These are phyloP conservation scores for Zygotorulaspora sp. DNA, from an alignment of 805 yeast species.

Conservation along the genomic window DNA sequence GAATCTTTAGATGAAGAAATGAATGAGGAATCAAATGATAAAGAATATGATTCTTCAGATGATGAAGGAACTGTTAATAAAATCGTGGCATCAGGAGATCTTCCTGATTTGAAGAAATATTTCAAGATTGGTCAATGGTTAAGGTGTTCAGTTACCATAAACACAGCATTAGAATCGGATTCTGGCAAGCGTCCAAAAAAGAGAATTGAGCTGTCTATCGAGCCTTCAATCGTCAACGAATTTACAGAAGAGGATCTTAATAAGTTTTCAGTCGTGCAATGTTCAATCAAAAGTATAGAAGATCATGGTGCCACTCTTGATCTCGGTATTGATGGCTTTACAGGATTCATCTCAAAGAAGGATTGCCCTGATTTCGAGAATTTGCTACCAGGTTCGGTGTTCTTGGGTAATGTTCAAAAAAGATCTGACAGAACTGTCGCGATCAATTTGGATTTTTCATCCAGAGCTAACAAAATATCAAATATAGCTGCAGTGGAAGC, in stretches of 20 bases:
- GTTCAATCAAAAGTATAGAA: slow-evolving; percentile 71
- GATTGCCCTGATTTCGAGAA: slow-evolving; percentile 45
- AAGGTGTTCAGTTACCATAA: slow-evolving; percentile 68
- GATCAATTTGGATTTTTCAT: slow-evolving; percentile 47
- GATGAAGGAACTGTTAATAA: slow-evolving; percentile 21
- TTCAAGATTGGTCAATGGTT: slow-evolving; percentile 82
- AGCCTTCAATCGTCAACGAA: slow-evolving; percentile 68
- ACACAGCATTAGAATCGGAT: slow-evolving; percentile 40
- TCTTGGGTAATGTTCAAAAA: slow-evolving; percentile 56
- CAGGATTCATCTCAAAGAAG: slow-evolving; percentile 74
- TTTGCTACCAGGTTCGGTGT: slow-evolving; percentile 59
- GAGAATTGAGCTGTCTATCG: slow-evolving; percentile 65
- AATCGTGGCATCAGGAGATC: slow-evolving; percentile 35
- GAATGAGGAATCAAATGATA: slow-evolving; percentile 35
- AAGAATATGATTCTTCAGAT: slow-evolving; percentile 30
- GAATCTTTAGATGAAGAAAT: slow-evolving; percentile 54
- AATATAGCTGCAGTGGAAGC: slow-evolving; percentile 72
- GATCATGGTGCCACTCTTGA: slow-evolving; percentile 86
- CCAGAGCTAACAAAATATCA: slow-evolving; percentile 45
- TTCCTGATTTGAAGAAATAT: slow-evolving; percentile 52
- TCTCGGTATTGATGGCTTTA: slow-evolving; percentile 52
- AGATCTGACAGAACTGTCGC: slow-evolving; percentile 44
- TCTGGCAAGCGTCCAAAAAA: slow-evolving; percentile 45
- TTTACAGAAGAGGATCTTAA: slow-evolving; percentile 62
- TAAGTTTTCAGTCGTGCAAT: slow-evolving; percentile 64